Conservation (phyloP, 2,329 filamentous ascomycete species). For the Didymella pomorum region DNA sequence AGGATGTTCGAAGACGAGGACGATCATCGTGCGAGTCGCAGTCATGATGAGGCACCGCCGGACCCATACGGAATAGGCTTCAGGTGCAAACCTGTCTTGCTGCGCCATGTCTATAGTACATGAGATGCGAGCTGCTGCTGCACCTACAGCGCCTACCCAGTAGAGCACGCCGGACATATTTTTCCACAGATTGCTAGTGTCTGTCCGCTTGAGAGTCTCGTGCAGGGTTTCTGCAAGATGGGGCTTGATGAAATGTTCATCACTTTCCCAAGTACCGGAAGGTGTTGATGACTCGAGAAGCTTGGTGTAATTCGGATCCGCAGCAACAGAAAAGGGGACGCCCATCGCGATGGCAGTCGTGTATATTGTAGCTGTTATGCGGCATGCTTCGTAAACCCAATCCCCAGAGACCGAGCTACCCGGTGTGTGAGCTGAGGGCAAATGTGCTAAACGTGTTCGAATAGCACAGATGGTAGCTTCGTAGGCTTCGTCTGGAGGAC, state of each 20-base stretch:
- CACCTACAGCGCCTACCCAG: slow-evolving; percentile 45
- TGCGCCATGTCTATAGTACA: slow-evolving; percentile 23
- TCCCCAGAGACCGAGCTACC: slow-evolving; percentile 34
- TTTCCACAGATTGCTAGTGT: slow-evolving; percentile 41
- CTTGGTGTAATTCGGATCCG: slow-evolving; percentile 21
- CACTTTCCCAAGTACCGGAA: neutral
- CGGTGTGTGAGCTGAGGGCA: slow-evolving; percentile 37
- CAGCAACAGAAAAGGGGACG: slow-evolving; percentile 41
- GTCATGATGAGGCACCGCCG: slow-evolving; percentile 42
- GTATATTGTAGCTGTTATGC: slow-evolving; percentile 47
- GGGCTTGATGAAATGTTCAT: slow-evolving; percentile 1
- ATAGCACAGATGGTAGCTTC: slow-evolving; percentile 27
- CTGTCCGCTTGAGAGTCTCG: slow-evolving; percentile 33
- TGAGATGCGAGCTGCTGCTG: slow-evolving; percentile 38
- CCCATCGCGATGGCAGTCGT: slow-evolving; percentile 38
- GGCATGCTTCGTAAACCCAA: slow-evolving; percentile 48
- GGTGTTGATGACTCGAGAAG: neutral
- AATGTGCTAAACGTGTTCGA: slow-evolving; percentile 23
- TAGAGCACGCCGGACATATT: slow-evolving; percentile 47
- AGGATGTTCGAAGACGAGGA: slow-evolving; percentile 42
- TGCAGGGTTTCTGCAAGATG: slow-evolving; percentile 34
- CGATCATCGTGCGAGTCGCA: slow-evolving; percentile 34
- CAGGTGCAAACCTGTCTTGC: slow-evolving; percentile 11
- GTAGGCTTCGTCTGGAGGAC: slow-evolving; percentile 20
- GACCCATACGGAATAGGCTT: slow-evolving; percentile 34